Base-by-base conservation (phyloP, 805 yeast species). In the Hanseniaspora thailandica region DNA sequence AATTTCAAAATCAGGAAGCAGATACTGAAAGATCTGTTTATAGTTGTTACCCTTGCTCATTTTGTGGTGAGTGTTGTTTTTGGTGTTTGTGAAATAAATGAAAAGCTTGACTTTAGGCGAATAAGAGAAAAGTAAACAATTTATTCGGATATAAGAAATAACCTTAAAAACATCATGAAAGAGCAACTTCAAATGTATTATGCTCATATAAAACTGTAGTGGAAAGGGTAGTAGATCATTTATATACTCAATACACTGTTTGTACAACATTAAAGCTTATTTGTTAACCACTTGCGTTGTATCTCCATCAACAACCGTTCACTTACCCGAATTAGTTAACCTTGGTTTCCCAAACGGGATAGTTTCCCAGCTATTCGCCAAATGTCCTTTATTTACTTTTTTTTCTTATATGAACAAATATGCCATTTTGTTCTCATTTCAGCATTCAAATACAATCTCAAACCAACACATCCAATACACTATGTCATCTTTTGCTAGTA, bases 401-500 rank as follows among this genome's bases (percentile, higher is more conserved):
- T 31, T 31, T 31, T 31, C n/a, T 13, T 12, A 13, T 31, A 30
- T 30, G 33, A 30, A 30, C 33, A 30, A 30, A 30, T n/a, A n/a
- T 30, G 33, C 33, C 33, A 31, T 31, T 31, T 12, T 13, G 3
- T 12, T 31, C 6, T 31, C 5, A 3, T 13, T 12, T 5, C 5
- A 31, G 5, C n/a, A 31, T 12, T 12, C 13, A 12, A 7, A 31
- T 31, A 31, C 2, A 12, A n/a, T 30, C 6, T 9, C 12, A 31
- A 31, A 9, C 26, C 26, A 38, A 38, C 17, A 38, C 26, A 6
- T 19, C 17, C 20, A 45, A 34, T 22, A 39, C 10, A 45, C 23
- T 15, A 50, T 50, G 54, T 50, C 54, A 5, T 50, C 54, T 9
- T 50, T 50, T 50, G 54, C 54, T 5, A 43, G 47, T 22, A 50